Evolutionary conservation across 164 flowering plant species (phyloP).

Genomic region (Euptelea pleiosperma): DNA sequence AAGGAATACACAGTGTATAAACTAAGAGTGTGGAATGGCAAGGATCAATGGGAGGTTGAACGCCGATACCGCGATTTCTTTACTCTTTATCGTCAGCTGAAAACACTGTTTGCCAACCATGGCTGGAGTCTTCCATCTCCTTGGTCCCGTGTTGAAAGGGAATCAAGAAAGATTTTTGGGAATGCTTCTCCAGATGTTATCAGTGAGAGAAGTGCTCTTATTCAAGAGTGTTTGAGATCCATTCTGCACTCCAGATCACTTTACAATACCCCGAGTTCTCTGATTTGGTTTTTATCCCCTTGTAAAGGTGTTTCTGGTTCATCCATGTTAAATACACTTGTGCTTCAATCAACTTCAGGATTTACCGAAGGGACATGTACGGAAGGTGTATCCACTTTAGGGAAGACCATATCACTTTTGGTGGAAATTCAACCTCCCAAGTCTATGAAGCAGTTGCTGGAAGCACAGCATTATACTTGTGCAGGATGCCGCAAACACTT

Average conservation of each 20-base stretch:
- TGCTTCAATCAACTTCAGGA: slow-evolving; percentile 21
- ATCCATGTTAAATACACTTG: slow-evolving; percentile 26
- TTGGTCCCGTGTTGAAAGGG: slow-evolving; percentile 75
- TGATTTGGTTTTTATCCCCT: slow-evolving; percentile 73
- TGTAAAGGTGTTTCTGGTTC: slow-evolving; percentile 37
- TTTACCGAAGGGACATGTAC: slow-evolving; percentile 13
- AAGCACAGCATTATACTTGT: slow-evolving; percentile 74
- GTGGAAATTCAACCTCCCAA: slow-evolving; percentile 60
- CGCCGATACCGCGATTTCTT: slow-evolving; percentile 87
- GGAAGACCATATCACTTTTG: slow-evolving; percentile 76
- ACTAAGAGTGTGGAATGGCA: slow-evolving; percentile 75
- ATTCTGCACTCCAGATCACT: slow-evolving; percentile 44
- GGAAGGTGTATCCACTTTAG: slow-evolving; percentile 40
- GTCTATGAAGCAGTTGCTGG: slow-evolving; percentile 69
- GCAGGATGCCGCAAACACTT: slow-evolving; percentile 87
- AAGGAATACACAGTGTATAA: slow-evolving; percentile 85
- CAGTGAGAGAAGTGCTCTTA: slow-evolving; percentile 75
- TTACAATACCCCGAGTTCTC: slow-evolving; percentile 42
- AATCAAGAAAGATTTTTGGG: slow-evolving; percentile 86
- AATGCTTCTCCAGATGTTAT: slow-evolving; percentile 81
- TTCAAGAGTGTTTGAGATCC: slow-evolving; percentile 81
- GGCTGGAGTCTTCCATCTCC: slow-evolving; percentile 76
- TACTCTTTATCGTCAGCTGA: slow-evolving; percentile 68
- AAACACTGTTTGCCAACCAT: slow-evolving; percentile 48
- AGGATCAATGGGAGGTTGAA: slow-evolving; percentile 83